Conservation (phyloP, 306 rosid genomes). For the Prunus armeniaca region DNA sequence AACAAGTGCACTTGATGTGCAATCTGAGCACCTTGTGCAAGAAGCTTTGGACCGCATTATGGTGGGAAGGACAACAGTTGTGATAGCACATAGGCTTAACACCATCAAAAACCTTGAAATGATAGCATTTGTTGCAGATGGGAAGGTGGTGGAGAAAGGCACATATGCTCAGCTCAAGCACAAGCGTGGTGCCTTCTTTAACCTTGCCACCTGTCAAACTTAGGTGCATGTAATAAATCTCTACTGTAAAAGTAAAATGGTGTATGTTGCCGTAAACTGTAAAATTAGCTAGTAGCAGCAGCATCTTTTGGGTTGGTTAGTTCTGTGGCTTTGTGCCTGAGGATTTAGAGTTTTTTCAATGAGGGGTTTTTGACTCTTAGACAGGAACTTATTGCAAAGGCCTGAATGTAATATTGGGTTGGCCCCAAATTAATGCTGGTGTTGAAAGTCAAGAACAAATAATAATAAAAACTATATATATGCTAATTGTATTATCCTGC, state of each 20-base stretch:
- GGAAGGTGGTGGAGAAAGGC: conserved; percentile 82
- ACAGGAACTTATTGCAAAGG: background rate
- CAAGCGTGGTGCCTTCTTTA: conserved; percentile 80
- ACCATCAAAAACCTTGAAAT: conserved; percentile 78
- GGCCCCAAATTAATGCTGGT: background rate
- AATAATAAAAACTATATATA: background rate
- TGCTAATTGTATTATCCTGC: background rate
- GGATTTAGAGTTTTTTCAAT: background rate
- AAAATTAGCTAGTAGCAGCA: too few relatives aligned
- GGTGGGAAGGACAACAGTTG: conserved; percentile 86
- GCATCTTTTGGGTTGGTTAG: too few relatives aligned
- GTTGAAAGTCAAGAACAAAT: too few relatives aligned
- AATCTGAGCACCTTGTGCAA: conserved; percentile 85
- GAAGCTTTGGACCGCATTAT: conserved; percentile 84
- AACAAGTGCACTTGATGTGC: conserved; percentile 89
- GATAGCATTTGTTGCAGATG: conserved; percentile 76
- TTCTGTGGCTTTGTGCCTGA: background rate
- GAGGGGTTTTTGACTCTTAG: background rate
- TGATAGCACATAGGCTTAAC: conserved; percentile 88
- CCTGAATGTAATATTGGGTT: background rate
- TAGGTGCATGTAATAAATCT: conserved; percentile 3
- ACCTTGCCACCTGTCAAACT: conserved; percentile 57
- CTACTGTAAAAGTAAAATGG: background rate
- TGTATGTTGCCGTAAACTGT: background rate
- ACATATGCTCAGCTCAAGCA: conserved; percentile 72